A percentile compares a stretch with the other conserved stretches of the same genome.
Evolutionary conservation across 164 flowering plant species (phyloP).

Genomic region (Chimonanthus praecox): DNA sequence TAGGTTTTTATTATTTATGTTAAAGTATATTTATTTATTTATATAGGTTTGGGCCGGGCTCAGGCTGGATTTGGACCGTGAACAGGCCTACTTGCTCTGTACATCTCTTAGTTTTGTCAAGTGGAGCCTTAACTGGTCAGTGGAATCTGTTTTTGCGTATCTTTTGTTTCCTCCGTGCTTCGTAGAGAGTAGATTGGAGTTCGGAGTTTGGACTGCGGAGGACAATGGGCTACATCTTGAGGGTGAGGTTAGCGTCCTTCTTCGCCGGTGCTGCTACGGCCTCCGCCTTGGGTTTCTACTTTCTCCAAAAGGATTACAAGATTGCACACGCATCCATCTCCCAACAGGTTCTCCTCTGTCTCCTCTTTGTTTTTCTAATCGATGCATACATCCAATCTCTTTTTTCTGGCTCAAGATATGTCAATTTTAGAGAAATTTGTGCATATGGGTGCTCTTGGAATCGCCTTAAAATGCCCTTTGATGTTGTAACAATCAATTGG

Average conservation of each 20-base stretch:
- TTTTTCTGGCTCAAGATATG: background rate
- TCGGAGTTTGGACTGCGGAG: background rate
- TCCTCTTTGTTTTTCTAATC: background rate
- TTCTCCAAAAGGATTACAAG: conserved; percentile 66
- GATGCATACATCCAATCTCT: background rate
- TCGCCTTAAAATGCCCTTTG: no score
- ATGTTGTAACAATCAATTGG: background rate
- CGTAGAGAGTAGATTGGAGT: background rate
- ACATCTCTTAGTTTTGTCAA: no score
- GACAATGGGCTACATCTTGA: conserved; percentile 56
- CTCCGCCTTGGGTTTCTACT: conserved; percentile 46
- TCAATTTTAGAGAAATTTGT: background rate
- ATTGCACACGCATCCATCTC: conserved; percentile 56
- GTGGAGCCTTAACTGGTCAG: no score
- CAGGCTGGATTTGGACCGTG: no score
- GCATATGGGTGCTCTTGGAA: background rate
- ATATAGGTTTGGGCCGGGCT: no score
- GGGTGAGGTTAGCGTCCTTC: conserved; percentile 77
- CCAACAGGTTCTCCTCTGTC: conserved; percentile 35
- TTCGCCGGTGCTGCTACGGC: conserved; percentile 72
- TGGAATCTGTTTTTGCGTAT: no score
- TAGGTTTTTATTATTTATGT: no score
- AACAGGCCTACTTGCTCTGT: no score
- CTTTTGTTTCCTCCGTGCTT: no score
- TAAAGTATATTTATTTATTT: no score